These are phyloP conservation scores for Colletotrichum phormii DNA, from an alignment of 2,329 filamentous ascomycete species.

Conservation along the genomic window DNA sequence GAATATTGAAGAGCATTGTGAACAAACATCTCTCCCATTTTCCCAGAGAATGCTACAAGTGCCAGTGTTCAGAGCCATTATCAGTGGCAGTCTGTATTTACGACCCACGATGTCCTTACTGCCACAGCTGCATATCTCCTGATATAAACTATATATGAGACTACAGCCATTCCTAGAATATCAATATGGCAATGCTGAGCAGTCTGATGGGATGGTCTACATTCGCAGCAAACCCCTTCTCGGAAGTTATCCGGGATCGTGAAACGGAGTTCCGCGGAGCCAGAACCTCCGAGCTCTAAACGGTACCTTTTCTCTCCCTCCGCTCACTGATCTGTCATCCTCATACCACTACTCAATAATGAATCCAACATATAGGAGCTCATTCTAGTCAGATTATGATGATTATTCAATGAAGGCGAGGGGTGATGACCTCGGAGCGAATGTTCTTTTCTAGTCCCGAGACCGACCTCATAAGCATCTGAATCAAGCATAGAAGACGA, in stretches of 20 bases:
- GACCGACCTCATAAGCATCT: not conserved
- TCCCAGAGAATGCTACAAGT: too few species aligned
- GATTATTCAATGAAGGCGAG: not conserved
- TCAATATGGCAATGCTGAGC: too few species aligned
- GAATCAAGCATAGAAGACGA: not conserved
- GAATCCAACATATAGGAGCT: rapidly evolving
- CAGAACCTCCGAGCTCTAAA: not conserved
- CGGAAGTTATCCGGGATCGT: not conserved
- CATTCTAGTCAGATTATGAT: not conserved
- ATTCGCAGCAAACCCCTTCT: not conserved
- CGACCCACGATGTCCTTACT: too few species aligned
- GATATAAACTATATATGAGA: not conserved
- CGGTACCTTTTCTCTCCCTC: not conserved
- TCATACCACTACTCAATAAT: not conserved
- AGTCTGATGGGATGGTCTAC: not conserved
- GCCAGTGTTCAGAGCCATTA: not conserved
- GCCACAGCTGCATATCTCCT: not conserved
- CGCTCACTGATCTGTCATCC: not conserved
- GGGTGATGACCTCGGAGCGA: not conserved
- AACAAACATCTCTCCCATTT: not conserved
- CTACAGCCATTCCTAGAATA: not conserved
- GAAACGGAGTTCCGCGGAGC: not conserved
- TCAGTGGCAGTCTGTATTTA: not conserved
- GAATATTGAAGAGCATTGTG: not conserved
- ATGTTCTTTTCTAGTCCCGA: too few species aligned